Evolutionary conservation across 2,329 filamentous ascomycete genomes (phyloP).

Genomic region (Cladosporium sp.): DNA sequence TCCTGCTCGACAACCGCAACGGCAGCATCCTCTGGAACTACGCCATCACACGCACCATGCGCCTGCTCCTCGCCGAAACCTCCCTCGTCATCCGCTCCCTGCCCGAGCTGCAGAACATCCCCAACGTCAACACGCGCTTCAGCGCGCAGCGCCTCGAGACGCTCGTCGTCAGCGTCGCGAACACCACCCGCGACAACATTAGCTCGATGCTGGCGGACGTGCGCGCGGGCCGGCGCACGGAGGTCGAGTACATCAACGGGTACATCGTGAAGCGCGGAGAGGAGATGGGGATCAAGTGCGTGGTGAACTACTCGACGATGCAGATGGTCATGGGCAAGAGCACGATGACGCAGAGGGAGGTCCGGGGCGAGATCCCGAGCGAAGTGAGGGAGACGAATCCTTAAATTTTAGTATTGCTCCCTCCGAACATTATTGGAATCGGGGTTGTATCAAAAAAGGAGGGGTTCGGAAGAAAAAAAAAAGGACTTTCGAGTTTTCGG

Average conservation of each 20-base stretch:
- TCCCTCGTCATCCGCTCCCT: slow-evolving; percentile 68
- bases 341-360: slow-evolving; percentile 45
- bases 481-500: not conserved
- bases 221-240: slow-evolving; percentile 61
- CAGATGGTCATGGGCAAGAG: slow-evolving; percentile 72
- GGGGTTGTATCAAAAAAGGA: not conserved
- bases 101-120: slow-evolving; percentile 68
- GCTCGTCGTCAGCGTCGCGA: slow-evolving; percentile 56
- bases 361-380: slow-evolving; percentile 19
- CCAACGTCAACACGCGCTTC: slow-evolving; percentile 61
- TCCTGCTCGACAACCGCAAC: slow-evolving; percentile 75
- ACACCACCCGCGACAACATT: slow-evolving; percentile 56
- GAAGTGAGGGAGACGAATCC: slow-evolving; percentile 1
- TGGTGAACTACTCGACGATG: slow-evolving; percentile 71
- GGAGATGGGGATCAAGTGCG: slow-evolving; percentile 69
- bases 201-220: slow-evolving; percentile 71
- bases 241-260: slow-evolving; percentile 84
- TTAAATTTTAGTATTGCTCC: not conserved
- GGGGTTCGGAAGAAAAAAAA: not conserved
- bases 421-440: not conserved
- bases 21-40: slow-evolving; percentile 68
- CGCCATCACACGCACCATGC: slow-evolving; percentile 64
- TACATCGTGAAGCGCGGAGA: slow-evolving; percentile 76
- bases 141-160: slow-evolving; percentile 62
- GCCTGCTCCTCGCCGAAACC: slow-evolving; percentile 73